Conservation (phyloP, 1,284 basidiomycete genomes). For the Trametes hirsuta region DNA sequence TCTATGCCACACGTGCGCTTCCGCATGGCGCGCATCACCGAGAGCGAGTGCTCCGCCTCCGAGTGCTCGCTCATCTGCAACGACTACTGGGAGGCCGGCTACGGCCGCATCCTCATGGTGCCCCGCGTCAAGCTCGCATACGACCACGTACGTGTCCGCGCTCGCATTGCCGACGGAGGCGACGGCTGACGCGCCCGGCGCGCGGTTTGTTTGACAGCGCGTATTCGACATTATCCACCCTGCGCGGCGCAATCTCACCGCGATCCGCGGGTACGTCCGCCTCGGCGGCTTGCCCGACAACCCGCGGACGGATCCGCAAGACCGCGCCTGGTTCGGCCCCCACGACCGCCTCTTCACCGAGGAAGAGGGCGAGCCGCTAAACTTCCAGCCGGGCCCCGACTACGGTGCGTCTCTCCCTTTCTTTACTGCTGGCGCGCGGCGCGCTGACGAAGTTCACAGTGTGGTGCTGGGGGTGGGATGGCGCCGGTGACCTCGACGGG, state of each 20-base stretch:
- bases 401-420: conserved; percentile 63
- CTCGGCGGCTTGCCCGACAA: conserved; percentile 93
- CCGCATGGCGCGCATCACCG: conserved; percentile 85
- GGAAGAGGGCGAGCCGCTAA: conserved; percentile 79
- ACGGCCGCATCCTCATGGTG: conserved; percentile 95
- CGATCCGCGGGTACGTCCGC: conserved; percentile 90
- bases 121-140: conserved; percentile 95
- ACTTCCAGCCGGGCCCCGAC: conserved; percentile 83
- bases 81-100: conserved; percentile 92
- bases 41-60: conserved; percentile 89
- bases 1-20: conserved; percentile 86
- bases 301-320: conserved; percentile 92
- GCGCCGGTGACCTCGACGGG: conserved; percentile 92
- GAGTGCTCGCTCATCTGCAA: conserved; percentile 97
- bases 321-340: conserved; percentile 93
- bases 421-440: not conserved
- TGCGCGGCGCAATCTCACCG: conserved; percentile 81
- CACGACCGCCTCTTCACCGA: conserved; percentile 90
- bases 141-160: conserved; percentile 65
- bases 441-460: conserved; percentile 49
- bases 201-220: conserved; percentile 49
- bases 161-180: not conserved
- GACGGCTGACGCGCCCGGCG: not conserved
- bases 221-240: conserved; percentile 96
- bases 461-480: conserved; percentile 99